Evolutionary conservation across 2,329 filamentous ascomycete species (phyloP).

Genomic region (Volutella citrinella): DNA sequence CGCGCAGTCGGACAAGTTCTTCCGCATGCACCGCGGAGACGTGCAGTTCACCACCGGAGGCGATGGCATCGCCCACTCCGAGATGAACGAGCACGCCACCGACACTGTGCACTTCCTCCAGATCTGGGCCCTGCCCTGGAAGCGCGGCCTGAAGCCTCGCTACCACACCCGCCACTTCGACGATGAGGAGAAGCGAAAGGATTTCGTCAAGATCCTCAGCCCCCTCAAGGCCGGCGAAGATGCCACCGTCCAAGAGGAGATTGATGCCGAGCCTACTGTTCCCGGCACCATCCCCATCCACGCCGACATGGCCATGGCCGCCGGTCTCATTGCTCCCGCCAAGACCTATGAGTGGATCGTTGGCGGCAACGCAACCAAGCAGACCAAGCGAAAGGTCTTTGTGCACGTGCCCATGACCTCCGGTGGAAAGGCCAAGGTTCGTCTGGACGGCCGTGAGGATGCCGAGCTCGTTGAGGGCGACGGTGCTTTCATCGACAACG

Average conservation of each 20-base stretch:
- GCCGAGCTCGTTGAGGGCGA: constrained; percentile 70
- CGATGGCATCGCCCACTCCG: constrained; percentile 74
- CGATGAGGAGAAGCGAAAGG: constrained; percentile 69
- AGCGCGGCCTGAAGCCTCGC: constrained; percentile 64
- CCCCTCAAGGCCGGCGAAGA: constrained; percentile 65
- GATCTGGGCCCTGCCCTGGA: constrained; percentile 84
- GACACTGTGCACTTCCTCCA: constrained; percentile 81
- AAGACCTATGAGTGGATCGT: constrained; percentile 69
- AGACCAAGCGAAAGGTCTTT: constrained; percentile 68
- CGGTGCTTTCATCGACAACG: constrained; percentile 69
- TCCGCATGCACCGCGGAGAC: constrained; percentile 71
- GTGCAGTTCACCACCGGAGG: constrained; percentile 91
- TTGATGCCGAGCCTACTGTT: constrained; percentile 58
- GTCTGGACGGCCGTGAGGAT: constrained; percentile 63
- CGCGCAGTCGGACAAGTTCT: constrained; percentile 60
- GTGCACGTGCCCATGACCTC: constrained; percentile 80
- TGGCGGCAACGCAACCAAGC: constrained; percentile 54
- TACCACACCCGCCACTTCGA: constrained; percentile 74
- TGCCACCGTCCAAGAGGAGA: constrained; percentile 61
- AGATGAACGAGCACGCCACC: constrained; percentile 71
- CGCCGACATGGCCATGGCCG: constrained; percentile 80
- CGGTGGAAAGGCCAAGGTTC: constrained; percentile 69
- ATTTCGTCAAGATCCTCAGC: constrained; percentile 73
- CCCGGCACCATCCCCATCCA: constrained; percentile 76
- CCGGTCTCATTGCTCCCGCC: constrained; percentile 66